Conservation (phyloP, 768 basidiomycete genomes). For the Filobasidium floriforme region DNA sequence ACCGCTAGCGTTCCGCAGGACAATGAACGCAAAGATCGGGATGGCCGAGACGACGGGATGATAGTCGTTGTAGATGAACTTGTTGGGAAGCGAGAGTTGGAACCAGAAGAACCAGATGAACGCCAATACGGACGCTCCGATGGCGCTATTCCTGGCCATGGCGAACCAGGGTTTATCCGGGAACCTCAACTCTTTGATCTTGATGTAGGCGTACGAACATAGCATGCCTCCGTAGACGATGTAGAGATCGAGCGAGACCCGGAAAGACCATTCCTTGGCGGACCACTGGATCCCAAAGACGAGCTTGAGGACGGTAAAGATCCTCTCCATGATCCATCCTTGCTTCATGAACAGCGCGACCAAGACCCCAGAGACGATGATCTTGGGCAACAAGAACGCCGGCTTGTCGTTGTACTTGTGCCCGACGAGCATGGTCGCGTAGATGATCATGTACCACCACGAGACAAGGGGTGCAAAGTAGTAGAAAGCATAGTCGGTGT, state of each 20-base stretch:
- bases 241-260: constrained; percentile 78
- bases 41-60: constrained; percentile 76
- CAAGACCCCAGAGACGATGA: constrained; percentile 57
- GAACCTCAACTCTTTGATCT: constrained; percentile 64
- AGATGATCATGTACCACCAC: constrained; percentile 75
- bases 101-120: constrained; percentile 75
- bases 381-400: constrained; percentile 62
- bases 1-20: constrained; percentile 67
- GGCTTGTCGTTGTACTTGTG: constrained; percentile 65
- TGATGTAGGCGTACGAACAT: constrained; percentile 63
- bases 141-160: constrained; percentile 50
- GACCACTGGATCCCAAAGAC: constrained; percentile 75
- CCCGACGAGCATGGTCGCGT: constrained; percentile 65
- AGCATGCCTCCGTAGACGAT: constrained; percentile 85
- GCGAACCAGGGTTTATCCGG: constrained; percentile 65
- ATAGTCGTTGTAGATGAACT: constrained; percentile 78
- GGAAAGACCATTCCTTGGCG: constrained; percentile 77
- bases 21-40: constrained; percentile 67
- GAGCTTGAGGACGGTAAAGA: constrained; percentile 60
- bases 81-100: constrained; percentile 66
- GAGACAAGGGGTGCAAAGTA: constrained; percentile 87
- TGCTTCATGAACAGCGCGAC: constrained; percentile 63
- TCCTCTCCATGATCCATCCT: constrained; percentile 55
- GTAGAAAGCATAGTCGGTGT: constrained; percentile 82
- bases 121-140: constrained; percentile 52